Evolutionary conservation across 2,329 filamentous ascomycete genomes (phyloP).

Genomic region (Thielaviopsis ethacetica): DNA sequence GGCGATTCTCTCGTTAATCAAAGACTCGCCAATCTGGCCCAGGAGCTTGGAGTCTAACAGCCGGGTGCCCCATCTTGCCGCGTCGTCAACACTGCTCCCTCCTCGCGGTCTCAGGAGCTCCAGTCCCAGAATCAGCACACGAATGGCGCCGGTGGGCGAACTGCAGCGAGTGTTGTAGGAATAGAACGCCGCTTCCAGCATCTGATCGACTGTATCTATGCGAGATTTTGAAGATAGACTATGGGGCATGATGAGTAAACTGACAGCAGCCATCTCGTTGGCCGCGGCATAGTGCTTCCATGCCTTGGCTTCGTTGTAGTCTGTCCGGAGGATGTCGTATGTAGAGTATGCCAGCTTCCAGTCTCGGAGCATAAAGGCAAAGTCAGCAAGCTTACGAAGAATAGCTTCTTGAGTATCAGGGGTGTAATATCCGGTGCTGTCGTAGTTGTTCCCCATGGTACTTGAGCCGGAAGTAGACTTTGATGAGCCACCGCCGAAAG

Average conservation of each 20-base stretch:
- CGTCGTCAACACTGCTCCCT: slow-evolving; percentile 67
- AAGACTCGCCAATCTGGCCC: slow-evolving; percentile 58
- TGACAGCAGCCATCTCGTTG: slow-evolving; percentile 87
- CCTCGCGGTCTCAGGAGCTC: slow-evolving; percentile 74
- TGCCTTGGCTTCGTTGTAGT: slow-evolving; percentile 90
- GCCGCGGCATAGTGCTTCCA: slow-evolving; percentile 90
- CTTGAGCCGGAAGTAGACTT: slow-evolving; percentile 27
- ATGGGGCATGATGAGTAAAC: slow-evolving; percentile 61
- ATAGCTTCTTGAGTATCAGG: slow-evolving; percentile 76
- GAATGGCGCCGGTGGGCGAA: slow-evolving; percentile 62
- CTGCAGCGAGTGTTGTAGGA: slow-evolving; percentile 79
- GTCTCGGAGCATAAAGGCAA: slow-evolving; percentile 90
- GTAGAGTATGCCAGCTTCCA: slow-evolving; percentile 86
- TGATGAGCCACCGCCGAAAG: slow-evolving; percentile 56
- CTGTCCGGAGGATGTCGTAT: slow-evolving; percentile 75
- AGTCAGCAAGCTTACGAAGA: slow-evolving; percentile 87
- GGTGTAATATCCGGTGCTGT: slow-evolving; percentile 64
- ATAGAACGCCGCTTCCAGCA: slow-evolving; percentile 81
- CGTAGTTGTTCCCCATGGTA: slow-evolving; percentile 50
- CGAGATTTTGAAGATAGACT: slow-evolving; percentile 58
- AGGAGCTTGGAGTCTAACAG: slow-evolving; percentile 65
- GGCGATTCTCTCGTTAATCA: slow-evolving; percentile 74
- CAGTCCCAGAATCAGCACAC: slow-evolving; percentile 57
- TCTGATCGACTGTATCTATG: slow-evolving; percentile 65
- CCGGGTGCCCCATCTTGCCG: slow-evolving; percentile 67